Base-by-base conservation (phyloP, 2,329 filamentous ascomycete species). In the Myriosclerotinia curreyana region DNA sequence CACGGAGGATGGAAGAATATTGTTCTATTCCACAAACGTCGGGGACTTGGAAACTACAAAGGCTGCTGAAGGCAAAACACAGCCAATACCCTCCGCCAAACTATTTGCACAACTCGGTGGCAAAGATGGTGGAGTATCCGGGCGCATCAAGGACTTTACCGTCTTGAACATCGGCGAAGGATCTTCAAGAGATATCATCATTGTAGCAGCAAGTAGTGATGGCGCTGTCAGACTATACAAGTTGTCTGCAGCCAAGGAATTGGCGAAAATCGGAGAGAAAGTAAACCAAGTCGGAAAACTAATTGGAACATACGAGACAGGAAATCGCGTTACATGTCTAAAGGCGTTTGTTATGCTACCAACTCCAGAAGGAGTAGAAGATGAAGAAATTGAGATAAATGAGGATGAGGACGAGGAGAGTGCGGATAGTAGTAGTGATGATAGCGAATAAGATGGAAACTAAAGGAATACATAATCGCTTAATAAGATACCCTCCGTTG, bases 271-370 rank as follows among this genome's bases (percentile, higher is more conserved):
- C 64, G 68, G 67, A 67, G 66, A 72, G 64, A 69, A 74, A 67
- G 53, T 66, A 66, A 68, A 69, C 69, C 66, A 73, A 64, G 66
- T 74, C 69, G 73, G 72, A 49, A 76, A 90, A 28, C 74, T 96
- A 63, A 75, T 96, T 52, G 92, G 88, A 20, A 86, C 84, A 40
- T 95, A 95, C 72, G 89, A 93, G 76, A 96, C 93, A 28, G 87
- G 88, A 53, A 93, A 94, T 75, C 82, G 95, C 64, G 92, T 98
- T 69, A 98, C 93, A 46, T 98, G 95, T 75, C 74, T 98, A 72
- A 87, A 86, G 71, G 89, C 89, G 28, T 98, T 96, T 78, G 80
- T 91, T 68, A 96, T 98, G 91, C 83, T 90, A 75, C 83, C 86
- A 70, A 80, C 82, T 54, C 83, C 85, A 20, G 85, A 86, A 49